Evolutionary conservation across 2,329 filamentous ascomycete genomes (phyloP), one percentile per base, ranked within the genome.

Genomic region (Torrubiellomyces zombiae): DNA sequence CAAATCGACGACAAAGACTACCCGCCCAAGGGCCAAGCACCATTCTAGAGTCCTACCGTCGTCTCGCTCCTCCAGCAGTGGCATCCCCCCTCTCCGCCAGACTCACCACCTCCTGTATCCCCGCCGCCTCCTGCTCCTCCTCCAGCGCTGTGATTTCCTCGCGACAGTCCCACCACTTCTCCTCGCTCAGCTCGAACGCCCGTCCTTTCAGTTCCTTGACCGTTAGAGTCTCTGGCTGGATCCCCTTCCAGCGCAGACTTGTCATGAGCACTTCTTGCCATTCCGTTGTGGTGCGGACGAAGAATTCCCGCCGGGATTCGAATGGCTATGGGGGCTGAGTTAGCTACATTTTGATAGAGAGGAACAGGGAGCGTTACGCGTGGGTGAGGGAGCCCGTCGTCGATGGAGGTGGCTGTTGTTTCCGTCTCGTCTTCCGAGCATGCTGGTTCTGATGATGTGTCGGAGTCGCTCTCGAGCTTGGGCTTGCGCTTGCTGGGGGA

Each of bases 141-240:
- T 98, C 89, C 43, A 95, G 52, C 6, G 72, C 77, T 27, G 75
- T 77, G 36, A 98, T 79, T 55, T 95, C 86, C 56, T 98, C 89
- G 39, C 89, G 68, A 45, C 77, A 83, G 59, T 94, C 89, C 89
- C 89, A 98, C 89, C 89, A 98, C 50, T 92, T 93, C 55, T 85
- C 79, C 51, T 98, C 89, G 20, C 85, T 85, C 35, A 82, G 64
- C 44, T 82, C 76, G 47, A 94, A 98, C 1, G 83, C 89, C 45
- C 72, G 74, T 41, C 85, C 77, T 49, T 92, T 83, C 41, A 95
- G 73, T 56, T 95, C 89, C 59, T 98, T 98, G 43, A 91, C 59
- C 1, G 70, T 62, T 35, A 81, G 63, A 20, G 70, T 63, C 47
- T 79, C 76, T 3, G 67, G 65, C 35, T 72, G 66, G 21, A 70